phyloP scores from a whole-genome alignment of 305 asterid species.

The Petunia hybrid region DNA sequence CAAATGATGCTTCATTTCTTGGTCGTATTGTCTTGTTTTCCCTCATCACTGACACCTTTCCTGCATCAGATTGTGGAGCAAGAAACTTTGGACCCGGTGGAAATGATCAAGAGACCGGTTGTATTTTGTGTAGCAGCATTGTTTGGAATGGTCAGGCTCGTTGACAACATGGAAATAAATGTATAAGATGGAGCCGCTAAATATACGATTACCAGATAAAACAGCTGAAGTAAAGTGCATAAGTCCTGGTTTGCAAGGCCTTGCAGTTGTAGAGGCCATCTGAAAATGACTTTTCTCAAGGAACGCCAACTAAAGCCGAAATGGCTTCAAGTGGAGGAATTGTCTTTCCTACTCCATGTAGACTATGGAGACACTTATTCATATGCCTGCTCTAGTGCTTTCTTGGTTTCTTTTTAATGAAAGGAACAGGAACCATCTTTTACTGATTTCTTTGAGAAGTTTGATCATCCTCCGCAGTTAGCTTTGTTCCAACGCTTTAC shows the following conservation, averaged over 20 bases:
- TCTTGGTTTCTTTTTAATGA: not conserved
- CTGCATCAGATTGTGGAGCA: slow-evolving; percentile 83
- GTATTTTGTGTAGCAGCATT: slow-evolving; percentile 88
- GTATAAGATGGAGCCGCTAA: slow-evolving; percentile 20
- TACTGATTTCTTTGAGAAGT: not conserved
- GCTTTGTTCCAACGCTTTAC: not conserved
- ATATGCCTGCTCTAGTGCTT: not conserved
- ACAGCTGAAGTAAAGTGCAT: not conserved
- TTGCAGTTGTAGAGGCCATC: not conserved
- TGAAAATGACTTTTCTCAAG: not conserved
- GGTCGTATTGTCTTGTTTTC: not conserved
- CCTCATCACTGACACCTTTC: slow-evolving; percentile 13
- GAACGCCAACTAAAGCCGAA: not conserved
- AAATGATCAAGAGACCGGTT: slow-evolving; percentile 68
- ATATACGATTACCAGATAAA: not conserved
- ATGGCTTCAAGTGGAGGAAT: not conserved
- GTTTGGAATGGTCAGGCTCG: slow-evolving; percentile 85
- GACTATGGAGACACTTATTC: not conserved
- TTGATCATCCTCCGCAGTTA: not conserved
- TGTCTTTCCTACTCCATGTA: not conserved
- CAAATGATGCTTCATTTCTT: not conserved
- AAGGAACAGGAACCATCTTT: not conserved
- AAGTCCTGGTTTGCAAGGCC: not conserved
- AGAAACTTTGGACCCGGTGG: slow-evolving; percentile 60
- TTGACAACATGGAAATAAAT: slow-evolving; percentile 84